Evolutionary conservation across 176 grass and related monocot genomes (phyloP).

Genomic region (Hsuehochloa calcarea): DNA sequence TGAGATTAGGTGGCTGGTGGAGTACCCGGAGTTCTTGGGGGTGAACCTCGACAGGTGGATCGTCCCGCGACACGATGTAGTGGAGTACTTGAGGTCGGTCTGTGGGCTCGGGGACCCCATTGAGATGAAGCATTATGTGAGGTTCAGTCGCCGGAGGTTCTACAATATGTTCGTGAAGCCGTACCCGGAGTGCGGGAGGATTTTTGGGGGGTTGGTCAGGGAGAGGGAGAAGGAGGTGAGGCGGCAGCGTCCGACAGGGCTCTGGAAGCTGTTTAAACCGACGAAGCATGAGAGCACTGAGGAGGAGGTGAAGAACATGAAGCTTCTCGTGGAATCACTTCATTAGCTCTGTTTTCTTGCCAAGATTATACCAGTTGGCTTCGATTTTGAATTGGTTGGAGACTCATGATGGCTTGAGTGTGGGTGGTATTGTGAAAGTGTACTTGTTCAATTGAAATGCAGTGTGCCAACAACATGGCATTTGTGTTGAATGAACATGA

Average conservation of each 20-base stretch:
- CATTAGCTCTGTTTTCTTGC: constrained; percentile 20
- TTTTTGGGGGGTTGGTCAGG: constrained; percentile 49
- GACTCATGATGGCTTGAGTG: neutral
- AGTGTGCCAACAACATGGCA: neutral
- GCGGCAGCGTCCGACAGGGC: constrained; percentile 33
- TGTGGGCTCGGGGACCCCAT: constrained; percentile 57
- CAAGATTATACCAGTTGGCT: neutral
- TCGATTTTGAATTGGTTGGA: neutral
- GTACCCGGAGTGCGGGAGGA: constrained; percentile 74
- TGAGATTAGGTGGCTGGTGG: constrained; percentile 55
- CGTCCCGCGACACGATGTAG: constrained; percentile 70
- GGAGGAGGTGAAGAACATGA: constrained; percentile 73
- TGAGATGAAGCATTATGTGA: constrained; percentile 82
- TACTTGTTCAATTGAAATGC: neutral
- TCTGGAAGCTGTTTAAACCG: constrained; percentile 88
- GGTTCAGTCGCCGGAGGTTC: constrained; percentile 66
- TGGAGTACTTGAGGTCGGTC: constrained; percentile 49
- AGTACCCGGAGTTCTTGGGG: constrained; percentile 79
- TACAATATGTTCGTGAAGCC: constrained; percentile 92
- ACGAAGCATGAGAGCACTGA: constrained; percentile 31
- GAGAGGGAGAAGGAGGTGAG: constrained; percentile 33
- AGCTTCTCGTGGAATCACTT: constrained; percentile 52
- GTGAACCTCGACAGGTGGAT: constrained; percentile 77
- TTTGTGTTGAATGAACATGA: neutral
- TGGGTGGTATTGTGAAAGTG: neutral